Base-by-base conservation (phyloP, 2,329 filamentous ascomycete genomes). In the Verruconis gallopava region DNA sequence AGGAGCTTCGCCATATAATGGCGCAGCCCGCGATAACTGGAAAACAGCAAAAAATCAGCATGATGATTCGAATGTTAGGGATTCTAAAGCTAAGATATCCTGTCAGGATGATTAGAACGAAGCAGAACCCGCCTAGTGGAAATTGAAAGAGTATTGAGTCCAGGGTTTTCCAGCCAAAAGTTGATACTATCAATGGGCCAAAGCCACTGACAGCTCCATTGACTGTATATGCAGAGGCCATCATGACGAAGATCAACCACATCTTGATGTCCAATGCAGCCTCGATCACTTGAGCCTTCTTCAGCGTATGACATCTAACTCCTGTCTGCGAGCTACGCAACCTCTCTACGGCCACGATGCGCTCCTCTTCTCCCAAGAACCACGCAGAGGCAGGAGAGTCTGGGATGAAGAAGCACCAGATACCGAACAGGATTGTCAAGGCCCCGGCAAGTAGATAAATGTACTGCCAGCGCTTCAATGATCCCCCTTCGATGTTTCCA, bases 21-120 rank as follows among this genome's bases (percentile, higher is more conserved):
- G 71, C 73, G 52, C 77, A 85, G 1, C 81, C 81, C 0, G 78
- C 78, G 38, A 86, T 82, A 40, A 85, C 79, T 0, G 81, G 81
- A 0, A 86, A 64, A 46, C 79, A 85, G 49, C 75, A 80, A 3
- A 72, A 36, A 3, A 82, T 58, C 1, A 86, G 66, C 57, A 84
- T 71, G 4, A 75, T 55, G 38, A 85, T 70, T 12, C 80, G 72
- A 11, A 79, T 73, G 51, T 85, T 79, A 2, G 63, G 67, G 41
- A 79, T 63, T 1, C 67, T 64, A 0, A 73, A 70, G 4, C 74
- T 73, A 1, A 85, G 61, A 49, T 68, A 84, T 1, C 81, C 81
- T 3, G 75, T 78, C 0, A 76, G 52, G 0, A 82, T 66, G 42
- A 86, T 84, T 39, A 69, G 68, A 37, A 83, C 61, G 46, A 80